Evolutionary conservation across 257 asterid species (phyloP), one percentile per base, ranked within the genome.

Genomic region (Solanum dulcamara): DNA sequence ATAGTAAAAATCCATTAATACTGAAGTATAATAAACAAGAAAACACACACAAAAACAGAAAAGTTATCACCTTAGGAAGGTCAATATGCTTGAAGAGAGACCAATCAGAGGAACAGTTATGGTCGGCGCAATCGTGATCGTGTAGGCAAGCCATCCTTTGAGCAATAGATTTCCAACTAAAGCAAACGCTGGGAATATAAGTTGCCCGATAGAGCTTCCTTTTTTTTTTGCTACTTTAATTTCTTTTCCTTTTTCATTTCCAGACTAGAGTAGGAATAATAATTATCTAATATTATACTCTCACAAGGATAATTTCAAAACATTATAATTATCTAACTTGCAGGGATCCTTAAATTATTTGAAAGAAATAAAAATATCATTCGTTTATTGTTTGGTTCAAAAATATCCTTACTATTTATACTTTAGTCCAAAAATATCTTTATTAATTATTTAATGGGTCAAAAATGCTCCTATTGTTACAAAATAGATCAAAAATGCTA

Each of bases 101-200:
- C 98, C 98, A 96, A 84, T 92, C 94, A 72, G 99, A 75, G 79
- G 98, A 96, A 87, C 99, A 94, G 85, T 93, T 94, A 91, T 94
- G 96, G 55, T 96, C 99, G 84, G 92, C 97, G 93, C 98, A 96
- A 92, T 96, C 93, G 93, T 96, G 98, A 92, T 96, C 99, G 91
- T 96, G 99, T 83, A 93, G 57, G 89, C 99, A 96, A 9, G 98
- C 95, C 86, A 46, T 67, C 80, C 40, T 44, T 75, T 48, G 17
- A 72, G 55, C 35, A 7, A n/a, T 15, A 3, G 12, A 26, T 44
- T 75, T 77, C 42, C 20, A 38, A 38, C 50, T 20, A 22, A 38
- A 37, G 51, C 30, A 26, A 46, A 75, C 32, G 80, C 80, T 10
- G 5, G 22, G 28, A 77, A 48, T 77, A 77, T 48, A 17, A 28